Evolutionary conservation across 2,329 filamentous ascomycete species (phyloP), one percentile per base, ranked within the genome.

Genomic region (Acrodontium crateriforme): DNA sequence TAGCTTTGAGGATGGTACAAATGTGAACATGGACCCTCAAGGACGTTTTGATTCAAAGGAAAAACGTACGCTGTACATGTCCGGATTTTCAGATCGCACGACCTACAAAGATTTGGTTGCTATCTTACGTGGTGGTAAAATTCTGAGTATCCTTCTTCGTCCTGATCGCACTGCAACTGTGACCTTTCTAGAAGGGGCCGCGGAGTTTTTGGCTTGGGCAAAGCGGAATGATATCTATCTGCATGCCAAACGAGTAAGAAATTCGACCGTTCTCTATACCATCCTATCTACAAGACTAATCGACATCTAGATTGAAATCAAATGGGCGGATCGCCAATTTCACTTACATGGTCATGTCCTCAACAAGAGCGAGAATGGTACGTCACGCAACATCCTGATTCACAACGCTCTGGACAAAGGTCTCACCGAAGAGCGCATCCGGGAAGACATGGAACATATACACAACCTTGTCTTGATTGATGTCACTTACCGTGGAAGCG

Each of bases 371-470:
- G 53, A 54, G 20, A 59, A 53, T 25, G 79, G 80, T 9, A 78
- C 78, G 9, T 78, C 72, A 22, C 72, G 82, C 34, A 89, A 87
- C 42, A 52, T 91, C 19, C 56, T 85, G 12, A 67, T 91, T 22
- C 67, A 68, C 32, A 65, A 66, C 7, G 69, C 68, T 11, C 36
- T 41, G 5, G 34, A 31, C 9, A 39, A 61, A 61, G 40, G 57
- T 57, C 29, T 79, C 39, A 82, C 73, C 0, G 74, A 74, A 39
- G 56, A 68, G 6, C 54, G 56, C 10, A 71, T 91, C 37, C 71
- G 77, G 8, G 65, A 74, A 4, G 78, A 91, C 42, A 63, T 89
- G 19, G 76, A 84, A 14, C 82, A 91, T 48, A 87, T 91, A 35
- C 74, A 87, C 57, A 80, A 81, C 36, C 63, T 91, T 1, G 60